These are phyloP conservation scores for Psophocarpus tetragonolobus DNA, from an alignment of 306 rosid species.

Conservation along the genomic window DNA sequence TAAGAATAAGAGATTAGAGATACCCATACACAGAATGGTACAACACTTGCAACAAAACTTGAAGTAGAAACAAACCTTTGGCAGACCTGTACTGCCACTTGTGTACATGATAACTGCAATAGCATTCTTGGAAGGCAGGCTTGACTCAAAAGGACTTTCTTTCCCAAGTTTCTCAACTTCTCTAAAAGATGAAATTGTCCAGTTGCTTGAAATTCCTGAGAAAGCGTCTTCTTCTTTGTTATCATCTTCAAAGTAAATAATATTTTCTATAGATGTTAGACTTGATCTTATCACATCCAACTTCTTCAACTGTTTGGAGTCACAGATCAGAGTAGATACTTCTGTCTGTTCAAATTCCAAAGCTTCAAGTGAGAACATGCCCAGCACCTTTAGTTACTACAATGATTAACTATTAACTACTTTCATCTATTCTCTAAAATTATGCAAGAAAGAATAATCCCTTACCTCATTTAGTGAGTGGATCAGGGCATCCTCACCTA, in stretches of 20 bases:
- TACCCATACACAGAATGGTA: neutral
- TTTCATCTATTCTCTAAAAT: constrained; percentile 20
- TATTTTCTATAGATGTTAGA: constrained; percentile 54
- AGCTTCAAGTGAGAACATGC: constrained; percentile 42
- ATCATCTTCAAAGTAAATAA: constrained; percentile 77
- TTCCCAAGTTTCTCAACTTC: constrained; percentile 84
- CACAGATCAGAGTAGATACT: constrained; percentile 78
- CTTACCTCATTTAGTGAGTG: constrained; percentile 93
- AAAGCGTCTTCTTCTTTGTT: constrained; percentile 49
- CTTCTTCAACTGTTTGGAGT: constrained; percentile 75
- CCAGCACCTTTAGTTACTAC: neutral
- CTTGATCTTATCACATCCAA: constrained; percentile 65
- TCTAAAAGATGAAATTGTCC: constrained; percentile 60
- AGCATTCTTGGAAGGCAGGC: constrained; percentile 69
- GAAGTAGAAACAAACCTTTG: constrained; percentile 68
- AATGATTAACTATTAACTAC: constrained; percentile 19
- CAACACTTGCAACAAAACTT: neutral
- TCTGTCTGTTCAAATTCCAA: constrained; percentile 65
- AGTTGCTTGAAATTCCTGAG: constrained; percentile 47
- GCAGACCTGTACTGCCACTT: constrained; percentile 93
- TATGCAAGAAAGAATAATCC: constrained; percentile 17
- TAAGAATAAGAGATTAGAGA: neutral
- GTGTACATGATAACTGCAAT: constrained; percentile 91
- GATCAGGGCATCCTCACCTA: constrained; percentile 88
- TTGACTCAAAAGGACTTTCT: constrained; percentile 55